Base-by-base conservation (phyloP, 2,329 filamentous ascomycete species). In the Trichocomaceae sp. region DNA sequence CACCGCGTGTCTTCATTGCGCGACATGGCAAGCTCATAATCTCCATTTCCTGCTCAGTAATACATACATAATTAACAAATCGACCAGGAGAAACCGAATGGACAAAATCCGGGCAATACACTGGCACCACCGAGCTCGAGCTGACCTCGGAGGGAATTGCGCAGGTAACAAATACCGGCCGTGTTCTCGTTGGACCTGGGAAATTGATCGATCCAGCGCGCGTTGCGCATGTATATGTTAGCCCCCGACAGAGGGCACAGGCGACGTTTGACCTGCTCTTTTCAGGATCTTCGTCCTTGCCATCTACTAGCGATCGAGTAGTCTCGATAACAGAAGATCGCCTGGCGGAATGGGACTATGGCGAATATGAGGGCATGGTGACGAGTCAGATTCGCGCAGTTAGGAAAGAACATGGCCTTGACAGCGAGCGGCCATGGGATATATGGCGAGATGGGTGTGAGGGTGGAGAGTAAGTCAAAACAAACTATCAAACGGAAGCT, bases 321-420 rank as follows among this genome's bases (percentile, higher is more conserved):
- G n/a, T n/a, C n/a, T 68, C 76, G 55, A 65, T 78, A 33, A 82
- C 78, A 1, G 76, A 80, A 1, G 76, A 80, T 55, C 67, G 70
- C 2, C 70, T 85, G 44, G 70, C 76, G 1, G 82, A 85, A 64
- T 85, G 83, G 83, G 77, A 81, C 57, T 85, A 85, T 66, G 82
- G 83, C 46, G 70, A 77, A 57, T 85, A 85, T 64, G 83, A 85
- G 65, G 83, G 83, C 10, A 65, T 83, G 22, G 75, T 74, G 46
- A 74, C 72, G 7, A 63, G 69, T n/a, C 70, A 81, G 61, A 84
- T 85, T 50, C 69, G 71, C 13, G 64, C 69, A 26, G 60, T 69
- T 57, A 72, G 82, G 56, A 68, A 72, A 58, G 60, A 73, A 54
- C 68, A 72, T 8, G 79, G 79, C 0, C 66, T 81, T 17, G 79